Conservation (phyloP, 177 flowering plant genomes). For the Vitis hybrid region DNA sequence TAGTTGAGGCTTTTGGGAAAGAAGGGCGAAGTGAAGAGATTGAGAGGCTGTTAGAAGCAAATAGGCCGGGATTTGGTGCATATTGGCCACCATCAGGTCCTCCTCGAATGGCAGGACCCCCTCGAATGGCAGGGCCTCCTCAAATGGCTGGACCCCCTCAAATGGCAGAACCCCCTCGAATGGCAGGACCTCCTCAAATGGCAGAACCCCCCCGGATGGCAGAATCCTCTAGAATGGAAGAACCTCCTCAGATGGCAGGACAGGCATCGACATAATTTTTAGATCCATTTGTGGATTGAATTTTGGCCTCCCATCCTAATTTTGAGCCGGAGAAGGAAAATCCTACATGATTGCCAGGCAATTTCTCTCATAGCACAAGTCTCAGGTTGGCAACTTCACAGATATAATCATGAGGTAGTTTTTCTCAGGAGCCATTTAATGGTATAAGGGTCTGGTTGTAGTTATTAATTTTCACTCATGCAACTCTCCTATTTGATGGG, state of each 20-base stretch:
- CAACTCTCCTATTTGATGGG: background rate
- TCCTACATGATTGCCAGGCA: background rate
- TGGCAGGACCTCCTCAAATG: conserved; percentile 1
- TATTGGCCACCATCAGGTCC: background rate
- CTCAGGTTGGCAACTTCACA: background rate
- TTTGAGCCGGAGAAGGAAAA: conserved; percentile 1
- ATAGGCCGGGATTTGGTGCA: conserved; percentile 18
- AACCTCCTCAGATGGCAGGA: conserved; percentile 8
- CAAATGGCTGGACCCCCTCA: conserved; percentile 3
- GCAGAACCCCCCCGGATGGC: background rate
- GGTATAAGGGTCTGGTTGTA: background rate
- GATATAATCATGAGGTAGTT: background rate
- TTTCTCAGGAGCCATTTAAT: background rate
- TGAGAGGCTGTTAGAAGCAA: conserved; percentile 37
- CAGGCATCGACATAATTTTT: conserved; percentile 1
- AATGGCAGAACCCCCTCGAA: background rate
- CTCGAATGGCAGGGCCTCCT: background rate
- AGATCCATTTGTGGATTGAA: background rate
- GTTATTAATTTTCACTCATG: background rate
- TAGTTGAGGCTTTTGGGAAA: conserved; percentile 46
- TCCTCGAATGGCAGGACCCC: background rate
- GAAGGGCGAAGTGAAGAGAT: conserved; percentile 56
- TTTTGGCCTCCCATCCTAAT: background rate
- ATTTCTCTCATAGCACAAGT: background rate
- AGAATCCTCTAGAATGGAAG: background rate